phyloP scores from a whole-genome alignment of 2,329 filamentous ascomycete genomes.

The Aspergillus cejpii region DNA sequence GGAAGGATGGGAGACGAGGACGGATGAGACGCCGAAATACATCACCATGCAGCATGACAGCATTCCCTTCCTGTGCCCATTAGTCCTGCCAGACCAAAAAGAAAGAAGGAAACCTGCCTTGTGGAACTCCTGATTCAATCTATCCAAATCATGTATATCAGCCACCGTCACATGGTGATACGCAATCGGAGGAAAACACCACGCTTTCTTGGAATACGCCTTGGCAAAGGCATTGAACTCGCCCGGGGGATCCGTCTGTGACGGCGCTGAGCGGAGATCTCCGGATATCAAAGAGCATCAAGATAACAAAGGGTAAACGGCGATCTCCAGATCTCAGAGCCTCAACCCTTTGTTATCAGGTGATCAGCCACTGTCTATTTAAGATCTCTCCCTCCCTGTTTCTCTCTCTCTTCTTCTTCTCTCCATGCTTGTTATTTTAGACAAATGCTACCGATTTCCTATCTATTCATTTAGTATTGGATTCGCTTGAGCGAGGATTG shows the following conservation, averaged over 20 bases:
- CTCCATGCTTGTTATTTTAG: no score
- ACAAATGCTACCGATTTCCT: no score
- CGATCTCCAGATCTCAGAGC: no score
- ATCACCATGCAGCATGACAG: constrained; percentile 21
- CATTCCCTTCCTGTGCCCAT: constrained; percentile 29
- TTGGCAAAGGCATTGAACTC: constrained; percentile 37
- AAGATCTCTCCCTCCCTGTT: no score
- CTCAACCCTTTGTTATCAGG: no score
- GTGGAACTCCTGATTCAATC: constrained; percentile 45
- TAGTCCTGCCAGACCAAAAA: neutral
- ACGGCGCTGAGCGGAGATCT: no score
- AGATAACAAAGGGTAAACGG: no score
- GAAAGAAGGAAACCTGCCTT: constrained; percentile 45
- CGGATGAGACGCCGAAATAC: constrained; percentile 23
- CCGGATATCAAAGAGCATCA: no score
- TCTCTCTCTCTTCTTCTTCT: no score
- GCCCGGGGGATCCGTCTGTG: constrained; percentile 32
- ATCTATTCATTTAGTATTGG: no score
- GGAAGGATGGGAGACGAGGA: constrained; percentile 3
- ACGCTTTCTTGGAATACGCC: constrained; percentile 34
- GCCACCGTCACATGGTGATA: constrained; percentile 44
- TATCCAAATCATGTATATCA: constrained; percentile 39
- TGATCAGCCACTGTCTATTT: no score
- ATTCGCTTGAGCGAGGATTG: no score
- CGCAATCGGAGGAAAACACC: constrained; percentile 45